A percentile compares a stretch with the other conserved stretches of the same genome.
Evolutionary conservation across 441 rosid genomes (phyloP).

Genomic region (Flueggea neowawraea): DNA sequence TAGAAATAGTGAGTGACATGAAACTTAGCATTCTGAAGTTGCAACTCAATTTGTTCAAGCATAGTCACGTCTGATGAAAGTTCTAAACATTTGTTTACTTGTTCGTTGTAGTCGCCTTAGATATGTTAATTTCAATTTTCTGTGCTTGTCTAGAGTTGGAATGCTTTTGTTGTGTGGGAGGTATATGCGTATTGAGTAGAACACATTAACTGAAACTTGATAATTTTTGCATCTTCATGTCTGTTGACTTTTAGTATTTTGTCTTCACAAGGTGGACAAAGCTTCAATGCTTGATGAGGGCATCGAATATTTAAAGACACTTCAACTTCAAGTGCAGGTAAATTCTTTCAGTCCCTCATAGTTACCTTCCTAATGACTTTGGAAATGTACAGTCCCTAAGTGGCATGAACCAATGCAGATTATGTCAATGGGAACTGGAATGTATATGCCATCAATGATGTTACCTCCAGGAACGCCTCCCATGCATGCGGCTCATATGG

Average conservation of each 20-base stretch:
- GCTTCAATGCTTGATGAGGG: constrained; percentile 90
- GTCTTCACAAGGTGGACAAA: constrained; percentile 64
- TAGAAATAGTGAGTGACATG: background rate
- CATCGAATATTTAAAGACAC: constrained; percentile 73
- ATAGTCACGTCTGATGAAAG: too few relatives aligned
- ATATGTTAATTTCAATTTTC: too few relatives aligned
- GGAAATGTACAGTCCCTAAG: constrained; percentile 10
- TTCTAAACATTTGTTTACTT: too few relatives aligned
- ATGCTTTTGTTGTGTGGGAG: too few relatives aligned
- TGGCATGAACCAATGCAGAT: constrained; percentile 38
- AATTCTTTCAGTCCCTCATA: constrained; percentile 8
- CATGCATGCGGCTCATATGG: constrained; percentile 60
- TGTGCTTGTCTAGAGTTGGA: too few relatives aligned
- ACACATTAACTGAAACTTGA: background rate
- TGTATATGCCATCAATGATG: constrained; percentile 80
- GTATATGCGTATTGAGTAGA: too few relatives aligned
- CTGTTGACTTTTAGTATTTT: constrained; percentile 7
- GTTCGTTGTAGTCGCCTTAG: too few relatives aligned
- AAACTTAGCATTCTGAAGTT: too few relatives aligned
- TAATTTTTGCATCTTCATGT: background rate
- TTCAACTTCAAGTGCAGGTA: constrained; percentile 87
- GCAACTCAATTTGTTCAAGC: too few relatives aligned
- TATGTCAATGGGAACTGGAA: constrained; percentile 89
- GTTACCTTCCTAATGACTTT: background rate
- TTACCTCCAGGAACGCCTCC: constrained; percentile 63